phyloP scores from a whole-genome alignment of 495 filamentous ascomycete genomes.

The Amphirosellinia nigrospora region DNA sequence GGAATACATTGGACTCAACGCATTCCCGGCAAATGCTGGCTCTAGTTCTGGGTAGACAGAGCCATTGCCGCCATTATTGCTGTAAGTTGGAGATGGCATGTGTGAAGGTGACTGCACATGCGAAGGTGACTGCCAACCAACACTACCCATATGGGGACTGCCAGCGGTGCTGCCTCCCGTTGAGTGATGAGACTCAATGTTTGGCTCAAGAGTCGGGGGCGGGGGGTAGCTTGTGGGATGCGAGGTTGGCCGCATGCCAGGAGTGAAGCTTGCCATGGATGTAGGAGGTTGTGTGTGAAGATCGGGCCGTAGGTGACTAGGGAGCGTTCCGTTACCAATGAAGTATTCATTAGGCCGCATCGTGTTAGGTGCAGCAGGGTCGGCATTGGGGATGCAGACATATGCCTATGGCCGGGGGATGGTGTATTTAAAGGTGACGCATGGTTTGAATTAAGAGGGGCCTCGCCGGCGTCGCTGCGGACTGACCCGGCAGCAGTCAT shows the following conservation, averaged over 20 bases:
- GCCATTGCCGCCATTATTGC: slow-evolving; percentile 54
- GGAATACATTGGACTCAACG: slow-evolving; percentile 67
- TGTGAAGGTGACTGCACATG: slow-evolving; percentile 72
- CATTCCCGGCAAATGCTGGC: slow-evolving; percentile 58
- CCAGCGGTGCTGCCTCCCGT: slow-evolving; percentile 67
- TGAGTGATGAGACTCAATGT: slow-evolving; percentile 73
- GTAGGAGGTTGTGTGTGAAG: slow-evolving; percentile 76
- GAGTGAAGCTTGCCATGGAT: slow-evolving; percentile 66
- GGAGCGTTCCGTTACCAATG: slow-evolving; percentile 72
- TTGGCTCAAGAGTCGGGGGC: slow-evolving; percentile 87
- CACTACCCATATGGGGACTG: slow-evolving; percentile 74
- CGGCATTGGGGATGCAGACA: slow-evolving; percentile 78
- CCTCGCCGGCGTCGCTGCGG: slow-evolving; percentile 70
- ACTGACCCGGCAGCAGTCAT: slow-evolving; percentile 53
- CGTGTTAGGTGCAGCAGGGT: slow-evolving; percentile 73
- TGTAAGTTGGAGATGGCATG: slow-evolving; percentile 69
- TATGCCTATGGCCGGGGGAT: slow-evolving; percentile 76
- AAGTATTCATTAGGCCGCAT: slow-evolving; percentile 80
- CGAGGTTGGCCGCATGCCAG: slow-evolving; percentile 66
- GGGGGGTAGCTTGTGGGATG: slow-evolving; percentile 82
- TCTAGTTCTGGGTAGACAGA: slow-evolving; percentile 76
- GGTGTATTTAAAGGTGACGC: slow-evolving; percentile 86
- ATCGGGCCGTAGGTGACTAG: slow-evolving; percentile 81
- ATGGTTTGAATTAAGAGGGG: slow-evolving; percentile 72
- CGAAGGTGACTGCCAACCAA: slow-evolving; percentile 77